Conservation (phyloP, 805 yeast species). For the Saturnispora bothae region DNA sequence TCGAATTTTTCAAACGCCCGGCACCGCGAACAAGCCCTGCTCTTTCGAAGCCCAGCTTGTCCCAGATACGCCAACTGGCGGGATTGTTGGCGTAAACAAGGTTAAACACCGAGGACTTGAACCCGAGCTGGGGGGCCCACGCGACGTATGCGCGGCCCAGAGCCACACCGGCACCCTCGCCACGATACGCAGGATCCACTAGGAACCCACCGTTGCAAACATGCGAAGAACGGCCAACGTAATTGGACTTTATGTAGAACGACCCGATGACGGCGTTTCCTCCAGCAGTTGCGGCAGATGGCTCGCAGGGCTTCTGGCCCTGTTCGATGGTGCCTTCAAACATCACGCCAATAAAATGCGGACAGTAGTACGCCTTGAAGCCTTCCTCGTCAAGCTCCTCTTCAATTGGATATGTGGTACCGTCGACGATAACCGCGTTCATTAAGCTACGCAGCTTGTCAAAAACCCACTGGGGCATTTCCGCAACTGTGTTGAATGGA, state of each 20-base stretch:
- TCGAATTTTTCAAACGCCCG: slow-evolving; percentile 61
- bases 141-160: slow-evolving; percentile 56
- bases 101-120: slow-evolving; percentile 75
- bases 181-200: slow-evolving; percentile 51
- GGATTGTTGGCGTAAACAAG: slow-evolving; percentile 73
- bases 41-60: slow-evolving; percentile 65
- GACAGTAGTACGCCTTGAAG: slow-evolving; percentile 59
- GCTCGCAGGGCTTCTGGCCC: too few relatives aligned
- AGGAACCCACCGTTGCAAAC: slow-evolving; percentile 83
- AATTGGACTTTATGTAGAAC: slow-evolving; percentile 79
- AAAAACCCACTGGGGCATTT: slow-evolving; percentile 43
- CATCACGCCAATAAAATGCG: slow-evolving; percentile 53
- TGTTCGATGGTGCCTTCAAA: slow-evolving; percentile 33
- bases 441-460: slow-evolving; percentile 38
- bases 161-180: slow-evolving; percentile 50
- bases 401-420: slow-evolving; percentile 64
- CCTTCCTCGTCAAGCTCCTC: slow-evolving; percentile 33
- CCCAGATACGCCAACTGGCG: slow-evolving; percentile 78
- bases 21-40: slow-evolving; percentile 70
- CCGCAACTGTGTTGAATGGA: slow-evolving; percentile 40
- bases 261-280: slow-evolving; percentile 48
- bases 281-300: too few relatives aligned
- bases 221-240: slow-evolving; percentile 75
- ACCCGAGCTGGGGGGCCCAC: slow-evolving; percentile 74
- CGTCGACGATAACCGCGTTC: slow-evolving; percentile 58